These are phyloP conservation scores for Elaeis oleifera DNA, from an alignment of 202 grass and related monocot species.

Conservation along the genomic window DNA sequence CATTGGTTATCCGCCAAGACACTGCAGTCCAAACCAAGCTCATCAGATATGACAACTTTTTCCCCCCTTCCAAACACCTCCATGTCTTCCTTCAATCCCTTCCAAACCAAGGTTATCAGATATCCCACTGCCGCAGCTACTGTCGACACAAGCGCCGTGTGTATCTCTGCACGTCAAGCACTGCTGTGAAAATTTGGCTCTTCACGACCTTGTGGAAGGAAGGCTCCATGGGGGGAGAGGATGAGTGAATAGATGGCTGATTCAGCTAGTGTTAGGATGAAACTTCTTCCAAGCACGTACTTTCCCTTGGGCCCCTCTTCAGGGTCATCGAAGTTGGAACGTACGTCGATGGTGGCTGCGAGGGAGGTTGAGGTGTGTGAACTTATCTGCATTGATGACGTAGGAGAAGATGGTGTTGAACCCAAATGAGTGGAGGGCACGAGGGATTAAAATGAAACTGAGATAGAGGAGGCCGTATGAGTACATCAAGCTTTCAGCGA, in stretches of 20 bases:
- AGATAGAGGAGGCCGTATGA: conserved; percentile 35
- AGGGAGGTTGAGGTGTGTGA: conserved; percentile 65
- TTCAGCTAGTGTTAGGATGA: conserved; percentile 33
- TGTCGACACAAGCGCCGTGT: conserved; percentile 29
- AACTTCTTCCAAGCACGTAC: conserved; percentile 31
- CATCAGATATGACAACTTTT: conserved; percentile 37
- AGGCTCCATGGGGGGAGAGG: conserved; percentile 15
- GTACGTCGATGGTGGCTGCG: conserved; percentile 37
- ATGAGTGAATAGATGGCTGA: conserved; percentile 45
- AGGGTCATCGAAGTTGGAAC: conserved; percentile 23
- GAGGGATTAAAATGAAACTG: conserved; percentile 63
- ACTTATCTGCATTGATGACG: conserved; percentile 59
- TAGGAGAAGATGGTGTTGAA: conserved; percentile 59
- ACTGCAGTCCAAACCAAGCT: conserved; percentile 42
- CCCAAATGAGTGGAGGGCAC: conserved; percentile 46
- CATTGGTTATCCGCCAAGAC: conserved; percentile 27
- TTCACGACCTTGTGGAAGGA: conserved; percentile 43
- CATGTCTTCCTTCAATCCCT: conserved; percentile 28
- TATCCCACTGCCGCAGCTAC: conserved; percentile 26
- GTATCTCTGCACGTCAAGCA: conserved; percentile 34
- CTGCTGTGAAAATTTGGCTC: conserved; percentile 24
- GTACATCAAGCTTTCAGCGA: conserved; percentile 61
- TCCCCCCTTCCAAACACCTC: conserved; percentile 32
- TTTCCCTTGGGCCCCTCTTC: conserved; percentile 27
- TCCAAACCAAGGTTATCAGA: conserved; percentile 39